These are phyloP conservation scores for Cerioporus squamosus DNA, from an alignment of 1,284 basidiomycete genomes.

Conservation along the genomic window DNA sequence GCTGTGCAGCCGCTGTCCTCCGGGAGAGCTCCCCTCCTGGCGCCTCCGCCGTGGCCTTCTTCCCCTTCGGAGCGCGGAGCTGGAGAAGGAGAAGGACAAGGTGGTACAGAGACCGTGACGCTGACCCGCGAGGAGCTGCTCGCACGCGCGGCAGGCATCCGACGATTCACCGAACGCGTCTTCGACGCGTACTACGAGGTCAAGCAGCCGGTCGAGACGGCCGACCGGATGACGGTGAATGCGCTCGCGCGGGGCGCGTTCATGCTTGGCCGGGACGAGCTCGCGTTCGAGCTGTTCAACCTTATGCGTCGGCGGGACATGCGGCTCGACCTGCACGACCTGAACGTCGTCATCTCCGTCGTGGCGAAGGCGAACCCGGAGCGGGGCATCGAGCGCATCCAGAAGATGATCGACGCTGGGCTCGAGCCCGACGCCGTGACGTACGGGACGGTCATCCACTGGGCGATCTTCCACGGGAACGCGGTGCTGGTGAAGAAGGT, in stretches of 20 bases:
- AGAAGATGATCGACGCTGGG: slow-evolving; percentile 51
- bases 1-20: slow-evolving; percentile 3
- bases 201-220: slow-evolving; percentile 51
- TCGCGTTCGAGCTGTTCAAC: slow-evolving; percentile 53
- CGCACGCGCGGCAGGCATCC: slow-evolving; percentile 34
- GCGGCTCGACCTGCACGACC: slow-evolving; percentile 62
- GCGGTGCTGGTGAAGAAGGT: slow-evolving; percentile 47
- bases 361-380: slow-evolving; percentile 54
- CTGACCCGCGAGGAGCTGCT: slow-evolving; percentile 15
- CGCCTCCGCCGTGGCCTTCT: background rate
- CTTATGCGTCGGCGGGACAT: slow-evolving; percentile 51
- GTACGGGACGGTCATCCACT: slow-evolving; percentile 64
- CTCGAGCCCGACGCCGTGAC: slow-evolving; percentile 54
- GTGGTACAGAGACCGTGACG: no score
- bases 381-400: slow-evolving; percentile 49
- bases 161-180: slow-evolving; percentile 50
- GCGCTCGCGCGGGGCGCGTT: slow-evolving; percentile 66
- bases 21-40: slow-evolving; percentile 5
- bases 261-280: slow-evolving; percentile 51
- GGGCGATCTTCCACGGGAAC: slow-evolving; percentile 52
- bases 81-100: background rate
- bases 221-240: slow-evolving; percentile 56
- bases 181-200: slow-evolving; percentile 45
- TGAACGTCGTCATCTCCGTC: slow-evolving; percentile 62
- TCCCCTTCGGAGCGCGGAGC: background rate